Percentiles rank a stretch among this genome's conserved stretches.
Evolutionary conservation across 306 rosid genomes (phyloP).

Genomic region (Sechiopsis laciniata): DNA sequence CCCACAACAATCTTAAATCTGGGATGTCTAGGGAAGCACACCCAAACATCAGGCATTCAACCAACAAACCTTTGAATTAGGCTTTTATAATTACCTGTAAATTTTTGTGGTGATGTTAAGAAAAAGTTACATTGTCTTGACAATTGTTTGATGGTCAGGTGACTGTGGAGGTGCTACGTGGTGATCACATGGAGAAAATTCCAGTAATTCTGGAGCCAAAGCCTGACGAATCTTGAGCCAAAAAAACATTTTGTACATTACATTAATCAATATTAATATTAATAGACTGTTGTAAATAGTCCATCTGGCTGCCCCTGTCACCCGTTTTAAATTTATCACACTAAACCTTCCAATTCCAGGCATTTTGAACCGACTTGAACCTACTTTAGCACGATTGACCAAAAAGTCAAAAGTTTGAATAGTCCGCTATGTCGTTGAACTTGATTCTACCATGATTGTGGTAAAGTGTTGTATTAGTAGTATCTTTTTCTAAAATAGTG

Average conservation of each 20-base stretch:
- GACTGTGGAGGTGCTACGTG: constrained; percentile 85
- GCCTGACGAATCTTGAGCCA: constrained; percentile 65
- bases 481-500: neutral
- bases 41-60: too few relatives aligned
- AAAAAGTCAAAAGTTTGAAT: too few relatives aligned
- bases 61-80: constrained; percentile 2
- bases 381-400: too few relatives aligned
- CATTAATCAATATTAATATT: constrained; percentile 7
- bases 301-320: neutral
- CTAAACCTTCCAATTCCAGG: neutral
- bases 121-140: neutral
- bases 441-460: neutral
- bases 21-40: too few relatives aligned
- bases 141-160: constrained; percentile 42
- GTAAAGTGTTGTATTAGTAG: neutral
- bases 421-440: too few relatives aligned
- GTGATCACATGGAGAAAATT: constrained; percentile 90
- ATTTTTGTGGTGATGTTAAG: too few relatives aligned
- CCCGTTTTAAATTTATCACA: neutral
- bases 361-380: neutral
- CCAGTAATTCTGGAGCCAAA: constrained; percentile 84
- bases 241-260: constrained; percentile 12
- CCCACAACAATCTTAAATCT: too few relatives aligned
- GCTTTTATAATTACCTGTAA: neutral
- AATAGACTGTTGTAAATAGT: constrained; percentile 12